phyloP scores from a whole-genome alignment of 257 asterid species.

The Lycium barbarum region DNA sequence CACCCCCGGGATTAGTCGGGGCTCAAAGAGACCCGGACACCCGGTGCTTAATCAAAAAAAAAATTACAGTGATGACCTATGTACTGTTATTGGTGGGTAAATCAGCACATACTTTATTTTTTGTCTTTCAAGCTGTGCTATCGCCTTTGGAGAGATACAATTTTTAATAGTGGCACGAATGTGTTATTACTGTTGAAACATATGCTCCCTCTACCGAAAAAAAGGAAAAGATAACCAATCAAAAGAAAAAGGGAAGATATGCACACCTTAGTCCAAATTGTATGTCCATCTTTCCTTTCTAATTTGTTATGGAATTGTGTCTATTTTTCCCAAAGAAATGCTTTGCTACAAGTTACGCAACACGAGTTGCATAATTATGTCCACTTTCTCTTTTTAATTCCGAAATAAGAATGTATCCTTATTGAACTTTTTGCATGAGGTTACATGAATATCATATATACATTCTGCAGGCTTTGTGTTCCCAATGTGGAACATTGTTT shows the following conservation, averaged over 20 bases:
- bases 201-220: neutral
- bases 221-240: neutral
- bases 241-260: neutral
- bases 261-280: neutral
- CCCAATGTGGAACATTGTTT: neutral
- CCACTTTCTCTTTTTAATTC: neutral
- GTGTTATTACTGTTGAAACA: neutral
- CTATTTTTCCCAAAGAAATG: neutral
- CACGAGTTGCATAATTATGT: neutral
- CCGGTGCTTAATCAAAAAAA: too few species aligned
- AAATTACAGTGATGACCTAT: neutral
- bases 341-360: neutral
- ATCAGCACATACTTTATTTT: neutral
- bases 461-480: conserved; percentile 1
- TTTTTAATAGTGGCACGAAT: neutral
- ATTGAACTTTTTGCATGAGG: neutral
- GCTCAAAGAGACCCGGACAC: too few species aligned
- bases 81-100: conserved; percentile 9
- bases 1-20: too few species aligned
- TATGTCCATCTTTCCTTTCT: neutral
- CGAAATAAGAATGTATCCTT: neutral
- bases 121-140: conserved; percentile 1
- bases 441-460: neutral
- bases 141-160: neutral
- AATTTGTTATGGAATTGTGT: neutral